A percentile compares a stretch with the other conserved stretches of the same genome.
Conservation (phyloP, 306 rosid genomes). For the Neltuma alba region DNA sequence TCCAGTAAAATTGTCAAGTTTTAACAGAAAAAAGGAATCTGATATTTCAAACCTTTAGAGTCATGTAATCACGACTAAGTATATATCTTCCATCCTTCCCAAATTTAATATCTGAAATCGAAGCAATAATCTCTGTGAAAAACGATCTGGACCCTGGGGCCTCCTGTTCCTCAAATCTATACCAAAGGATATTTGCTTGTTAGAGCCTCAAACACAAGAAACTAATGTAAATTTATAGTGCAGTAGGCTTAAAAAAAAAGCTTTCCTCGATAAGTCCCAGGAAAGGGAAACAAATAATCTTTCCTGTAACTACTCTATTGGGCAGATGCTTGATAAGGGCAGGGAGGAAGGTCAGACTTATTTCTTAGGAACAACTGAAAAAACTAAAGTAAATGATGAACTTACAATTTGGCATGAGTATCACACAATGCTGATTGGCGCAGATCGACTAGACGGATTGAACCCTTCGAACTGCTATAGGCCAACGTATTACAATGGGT, state of each 20-base stretch:
- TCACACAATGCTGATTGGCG: slow-evolving; percentile 99
- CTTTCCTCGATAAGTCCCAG: not conserved
- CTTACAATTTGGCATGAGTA: slow-evolving; percentile 94
- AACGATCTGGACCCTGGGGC: slow-evolving; percentile 96
- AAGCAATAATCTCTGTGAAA: slow-evolving; percentile 98
- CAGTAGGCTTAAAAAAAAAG: slow-evolving; percentile 10
- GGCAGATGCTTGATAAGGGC: not conserved
- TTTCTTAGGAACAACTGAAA: not conserved
- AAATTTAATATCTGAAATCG: slow-evolving; percentile 92
- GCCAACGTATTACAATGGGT: slow-evolving; percentile 92
- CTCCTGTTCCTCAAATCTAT: slow-evolving; percentile 97
- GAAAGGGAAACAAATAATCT: slow-evolving; percentile 1
- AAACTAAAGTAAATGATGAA: slow-evolving; percentile 18
- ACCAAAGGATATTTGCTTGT: slow-evolving; percentile 19
- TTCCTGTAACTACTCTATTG: not conserved
- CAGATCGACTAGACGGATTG: slow-evolving; percentile 93
- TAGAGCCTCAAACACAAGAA: slow-evolving; percentile 31
- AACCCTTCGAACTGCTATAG: slow-evolving; percentile 98
- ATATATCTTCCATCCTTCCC: slow-evolving; percentile 92
- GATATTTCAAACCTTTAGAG: slow-evolving; percentile 76
- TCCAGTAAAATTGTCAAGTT: slow-evolving; percentile 14
- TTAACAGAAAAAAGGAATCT: slow-evolving; percentile 8
- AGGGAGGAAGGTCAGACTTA: not conserved
- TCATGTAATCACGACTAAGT: slow-evolving; percentile 99
- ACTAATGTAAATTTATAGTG: not conserved